Base-by-base conservation (phyloP, 805 yeast genomes). In the Suhomyces xylopsoci region DNA sequence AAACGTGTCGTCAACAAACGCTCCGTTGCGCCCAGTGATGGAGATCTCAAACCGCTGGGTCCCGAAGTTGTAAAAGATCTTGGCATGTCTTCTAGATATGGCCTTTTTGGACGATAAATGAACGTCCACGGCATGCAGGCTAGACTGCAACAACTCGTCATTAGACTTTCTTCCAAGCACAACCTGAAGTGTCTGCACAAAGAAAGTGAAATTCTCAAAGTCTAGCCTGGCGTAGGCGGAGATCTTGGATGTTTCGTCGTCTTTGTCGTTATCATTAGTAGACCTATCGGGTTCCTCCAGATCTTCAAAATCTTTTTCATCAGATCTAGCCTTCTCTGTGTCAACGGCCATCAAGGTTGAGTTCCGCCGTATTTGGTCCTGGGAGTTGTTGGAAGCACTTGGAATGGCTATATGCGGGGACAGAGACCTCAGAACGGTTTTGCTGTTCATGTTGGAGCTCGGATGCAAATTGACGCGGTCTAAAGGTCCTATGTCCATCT, bases 161-260 rank as follows among this genome's bases (percentile, higher is more conserved):
- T 64, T 63, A 8, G 92, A 87, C 53, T 89, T 81, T 60, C 99
- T 79, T n/a, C 99, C 99, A 44, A 94, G 75, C 7, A 93, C 81
- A 1, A 93, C 97, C 68, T 94, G 97, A 64, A 94, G 78, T 1
- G 99, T 94, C 71, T 94, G 99, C 9, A 94, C 97, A 62, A 93
- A 94, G 65, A 94, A 94, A 2, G 97, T 92, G 67, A 88, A 93
- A 57, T 89, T 83, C 54, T 89, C 97, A 67, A 94, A 94, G 66
- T 94, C 98, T 40, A 94, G 73, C 60, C 91, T 75, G 1, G 94
- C 94, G 66, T 82, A 82, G 3, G 85, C 85, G 24, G 82, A 80
- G 30, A 81, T 80, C 51, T 73, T 66, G 46, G 69, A 64, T 1
- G 54, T 48, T 19, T 54, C 60, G 17, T 58, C 62, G 14, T 55